Conservation (phyloP, 163 green algal species). For the Trebouxia gelatinosa region DNA sequence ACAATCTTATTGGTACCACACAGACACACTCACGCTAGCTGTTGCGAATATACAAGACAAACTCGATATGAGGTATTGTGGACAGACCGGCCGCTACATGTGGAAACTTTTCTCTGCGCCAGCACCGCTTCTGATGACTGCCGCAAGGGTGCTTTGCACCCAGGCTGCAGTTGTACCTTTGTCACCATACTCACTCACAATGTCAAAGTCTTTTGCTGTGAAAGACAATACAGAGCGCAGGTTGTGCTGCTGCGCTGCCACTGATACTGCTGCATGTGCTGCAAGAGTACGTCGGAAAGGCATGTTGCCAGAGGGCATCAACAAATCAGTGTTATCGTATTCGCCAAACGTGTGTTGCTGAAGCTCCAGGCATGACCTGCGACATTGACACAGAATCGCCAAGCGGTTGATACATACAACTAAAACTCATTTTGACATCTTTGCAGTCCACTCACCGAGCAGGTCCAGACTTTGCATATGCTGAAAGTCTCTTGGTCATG, state of each 20-base stretch:
- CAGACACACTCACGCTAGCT: too few species aligned
- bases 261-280: not conserved
- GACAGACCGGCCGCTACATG: too few species aligned
- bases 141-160: not conserved
- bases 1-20: too few species aligned
- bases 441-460: not conserved
- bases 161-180: not conserved
- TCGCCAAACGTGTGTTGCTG: not conserved
- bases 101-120: too few species aligned
- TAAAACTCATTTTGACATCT: too few species aligned
- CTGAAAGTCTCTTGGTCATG: not conserved
- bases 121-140: not conserved
- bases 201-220: not conserved
- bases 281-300: not conserved
- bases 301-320: not conserved
- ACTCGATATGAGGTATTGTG: too few species aligned
- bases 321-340: not conserved
- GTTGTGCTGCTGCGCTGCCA: not conserved
- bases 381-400: not conserved
- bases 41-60: too few species aligned
- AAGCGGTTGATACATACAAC: too few species aligned
- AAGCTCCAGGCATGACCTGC: not conserved
- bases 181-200: not conserved
- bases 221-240: not conserved
- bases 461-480: not conserved